Percentiles rank a stretch among this genome's conserved stretches.
phyloP scores from a whole-genome alignment of 208 protist species.

The Trypanosoma grayi region DNA sequence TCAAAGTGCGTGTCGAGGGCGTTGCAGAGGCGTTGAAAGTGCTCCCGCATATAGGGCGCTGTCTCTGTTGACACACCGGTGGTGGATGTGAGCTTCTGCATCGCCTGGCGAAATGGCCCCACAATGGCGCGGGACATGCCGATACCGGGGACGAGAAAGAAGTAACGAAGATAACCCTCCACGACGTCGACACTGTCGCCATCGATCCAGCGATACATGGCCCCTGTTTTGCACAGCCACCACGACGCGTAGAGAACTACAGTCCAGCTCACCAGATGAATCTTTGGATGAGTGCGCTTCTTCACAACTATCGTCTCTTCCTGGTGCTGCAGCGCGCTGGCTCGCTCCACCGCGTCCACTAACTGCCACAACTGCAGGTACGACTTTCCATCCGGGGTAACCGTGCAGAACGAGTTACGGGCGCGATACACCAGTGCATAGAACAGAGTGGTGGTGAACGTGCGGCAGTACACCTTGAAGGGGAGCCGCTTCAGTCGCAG shows the following conservation, averaged over 20 bases:
- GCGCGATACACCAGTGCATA: conserved; percentile 67
- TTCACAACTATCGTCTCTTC: conserved; percentile 36
- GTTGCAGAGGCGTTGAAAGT: conserved; percentile 73
- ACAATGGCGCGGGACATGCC: conserved; percentile 44
- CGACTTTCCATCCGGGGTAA: conserved; percentile 49
- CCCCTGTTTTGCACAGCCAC: conserved; percentile 76
- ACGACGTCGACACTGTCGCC: conserved; percentile 57
- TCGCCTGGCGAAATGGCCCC: conserved; percentile 42
- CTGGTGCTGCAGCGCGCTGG: conserved; percentile 2
- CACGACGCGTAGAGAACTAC: conserved; percentile 75
- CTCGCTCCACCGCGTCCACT: conserved; percentile 48
- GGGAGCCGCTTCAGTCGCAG: conserved; percentile 79
- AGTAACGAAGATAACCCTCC: conserved; percentile 74
- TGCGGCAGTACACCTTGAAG: conserved; percentile 83
- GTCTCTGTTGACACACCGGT: conserved; percentile 68
- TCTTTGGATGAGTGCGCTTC: conserved; percentile 63
- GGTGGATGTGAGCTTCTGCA: conserved; percentile 44
- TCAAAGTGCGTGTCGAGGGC: conserved; percentile 72
- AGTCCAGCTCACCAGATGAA: conserved; percentile 68
- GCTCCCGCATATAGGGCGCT: conserved; percentile 73
- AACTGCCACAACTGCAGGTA: conserved; percentile 77
- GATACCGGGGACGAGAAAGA: conserved; percentile 45
- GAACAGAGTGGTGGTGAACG: conserved; percentile 64
- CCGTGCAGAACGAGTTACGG: conserved; percentile 55
- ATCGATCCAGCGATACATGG: conserved; percentile 75